A percentile compares a stretch with the other conserved stretches of the same genome.
Conservation (phyloP, 352 stramenopile species). For the Saprolegnia diclina region DNA sequence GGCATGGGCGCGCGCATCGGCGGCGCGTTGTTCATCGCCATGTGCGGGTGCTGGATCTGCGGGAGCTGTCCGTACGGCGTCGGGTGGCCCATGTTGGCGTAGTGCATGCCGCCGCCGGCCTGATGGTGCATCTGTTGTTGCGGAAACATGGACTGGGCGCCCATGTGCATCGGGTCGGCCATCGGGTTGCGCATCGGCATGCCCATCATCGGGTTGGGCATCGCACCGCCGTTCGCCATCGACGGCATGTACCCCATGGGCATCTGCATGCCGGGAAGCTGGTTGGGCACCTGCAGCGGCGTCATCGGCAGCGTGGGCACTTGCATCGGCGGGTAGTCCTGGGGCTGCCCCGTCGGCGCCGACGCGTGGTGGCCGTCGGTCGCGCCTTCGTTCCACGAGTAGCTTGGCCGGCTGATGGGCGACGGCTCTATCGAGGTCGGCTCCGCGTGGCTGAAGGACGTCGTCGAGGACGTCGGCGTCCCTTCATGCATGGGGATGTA, state of each 20-base stretch:
- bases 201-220: constrained; percentile 26
- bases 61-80: constrained; percentile 6
- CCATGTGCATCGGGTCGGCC: constrained; percentile 8
- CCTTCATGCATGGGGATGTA: constrained; percentile 3
- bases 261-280: constrained; percentile 21
- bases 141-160: constrained; percentile 1
- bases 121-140: constrained; percentile 18
- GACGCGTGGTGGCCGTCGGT: not conserved
- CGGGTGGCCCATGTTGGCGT: not conserved
- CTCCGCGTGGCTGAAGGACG: constrained; percentile 5
- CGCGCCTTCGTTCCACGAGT: constrained; percentile 10
- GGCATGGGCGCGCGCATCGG: not conserved
- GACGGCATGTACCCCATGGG: constrained; percentile 18
- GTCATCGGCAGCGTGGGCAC: constrained; percentile 1
- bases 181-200: constrained; percentile 21
- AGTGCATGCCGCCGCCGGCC: not conserved
- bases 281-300: not conserved
- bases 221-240: constrained; percentile 4
- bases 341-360: not conserved
- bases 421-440: constrained; percentile 8
- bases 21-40: constrained; percentile 3
- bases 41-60: constrained; percentile 4
- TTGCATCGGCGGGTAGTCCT: constrained; percentile 17
- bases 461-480: constrained; percentile 1
- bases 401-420: not conserved